These are phyloP conservation scores for Hemileccinum rubropunctum DNA, from an alignment of 768 basidiomycete species.

Conservation along the genomic window DNA sequence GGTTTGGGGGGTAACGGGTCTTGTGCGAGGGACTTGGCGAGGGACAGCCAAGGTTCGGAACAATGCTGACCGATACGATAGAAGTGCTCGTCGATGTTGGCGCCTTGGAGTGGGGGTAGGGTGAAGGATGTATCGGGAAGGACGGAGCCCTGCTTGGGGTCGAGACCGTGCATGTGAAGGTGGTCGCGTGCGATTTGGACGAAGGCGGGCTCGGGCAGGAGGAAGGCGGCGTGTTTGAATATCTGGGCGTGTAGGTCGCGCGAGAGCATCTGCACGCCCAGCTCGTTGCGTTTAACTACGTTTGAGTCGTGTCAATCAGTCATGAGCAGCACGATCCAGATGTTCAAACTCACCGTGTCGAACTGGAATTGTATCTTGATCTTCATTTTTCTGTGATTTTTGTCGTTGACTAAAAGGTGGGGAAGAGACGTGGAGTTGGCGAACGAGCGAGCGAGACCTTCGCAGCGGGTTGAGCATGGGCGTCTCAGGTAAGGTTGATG, in stretches of 20 bases:
- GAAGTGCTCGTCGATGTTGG: slow-evolving; percentile 86
- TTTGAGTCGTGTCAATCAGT: not conserved
- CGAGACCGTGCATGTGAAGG: slow-evolving; percentile 76
- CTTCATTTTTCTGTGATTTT: slow-evolving; percentile 5
- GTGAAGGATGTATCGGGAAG: slow-evolving; percentile 79
- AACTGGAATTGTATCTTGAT: not conserved
- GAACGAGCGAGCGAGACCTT: slow-evolving; percentile 13
- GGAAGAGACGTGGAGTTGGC: slow-evolving; percentile 13
- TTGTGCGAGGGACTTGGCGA: slow-evolving; percentile 58
- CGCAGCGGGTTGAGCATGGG: slow-evolving; percentile 18
- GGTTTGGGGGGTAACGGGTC: slow-evolving; percentile 61
- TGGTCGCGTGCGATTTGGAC: slow-evolving; percentile 79
- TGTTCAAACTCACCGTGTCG: slow-evolving; percentile 2
- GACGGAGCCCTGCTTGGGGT: slow-evolving; percentile 73
- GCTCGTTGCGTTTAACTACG: slow-evolving; percentile 71
- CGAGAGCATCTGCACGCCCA: slow-evolving; percentile 93
- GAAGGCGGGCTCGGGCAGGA: slow-evolving; percentile 54
- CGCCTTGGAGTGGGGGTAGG: slow-evolving; percentile 81
- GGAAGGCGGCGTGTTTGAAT: slow-evolving; percentile 68
- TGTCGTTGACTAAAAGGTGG: slow-evolving; percentile 12
- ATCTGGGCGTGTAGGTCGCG: slow-evolving; percentile 77
- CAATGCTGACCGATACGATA: slow-evolving; percentile 65
- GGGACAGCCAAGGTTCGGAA: slow-evolving; percentile 74
- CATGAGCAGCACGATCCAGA: not conserved
- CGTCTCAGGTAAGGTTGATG: too few relatives aligned